phyloP scores from a whole-genome alignment of 352 stramenopile species.

The Phytopythium montanum region DNA sequence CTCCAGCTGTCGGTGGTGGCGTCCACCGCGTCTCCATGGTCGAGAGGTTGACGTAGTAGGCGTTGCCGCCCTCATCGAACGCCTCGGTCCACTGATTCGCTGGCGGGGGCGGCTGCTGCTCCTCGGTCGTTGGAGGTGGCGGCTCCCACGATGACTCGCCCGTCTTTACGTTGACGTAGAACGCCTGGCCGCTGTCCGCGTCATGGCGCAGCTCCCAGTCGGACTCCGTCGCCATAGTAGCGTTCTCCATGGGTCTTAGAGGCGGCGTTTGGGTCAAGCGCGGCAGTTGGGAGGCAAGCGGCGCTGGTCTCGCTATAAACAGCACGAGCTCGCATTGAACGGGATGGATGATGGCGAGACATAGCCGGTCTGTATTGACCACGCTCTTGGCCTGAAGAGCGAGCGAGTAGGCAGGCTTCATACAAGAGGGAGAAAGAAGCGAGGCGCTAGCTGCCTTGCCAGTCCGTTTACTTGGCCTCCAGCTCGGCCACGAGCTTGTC shows the following conservation, averaged over 20 bases:
- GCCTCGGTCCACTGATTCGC: conserved; percentile 33
- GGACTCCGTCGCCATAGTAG: background rate
- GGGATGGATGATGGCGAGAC: background rate
- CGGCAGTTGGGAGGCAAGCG: background rate
- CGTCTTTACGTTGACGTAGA: conserved; percentile 50
- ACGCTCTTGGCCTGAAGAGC: background rate
- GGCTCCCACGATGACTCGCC: conserved; percentile 53
- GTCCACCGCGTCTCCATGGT: conserved; percentile 58
- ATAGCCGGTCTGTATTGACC: conserved; percentile 4
- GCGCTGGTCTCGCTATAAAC: background rate
- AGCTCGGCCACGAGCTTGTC: conserved; percentile 57
- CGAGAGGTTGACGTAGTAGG: conserved; percentile 53
- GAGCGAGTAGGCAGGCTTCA: background rate
- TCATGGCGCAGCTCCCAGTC: conserved; percentile 50
- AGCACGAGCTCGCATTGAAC: background rate
- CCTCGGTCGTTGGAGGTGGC: background rate
- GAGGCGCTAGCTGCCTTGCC: background rate
- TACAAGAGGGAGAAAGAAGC: no score
- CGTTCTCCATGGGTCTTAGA: background rate
- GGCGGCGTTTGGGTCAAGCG: background rate
- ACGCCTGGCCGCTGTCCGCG: conserved; percentile 32
- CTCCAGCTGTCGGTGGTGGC: conserved; percentile 14
- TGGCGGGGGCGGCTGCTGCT: background rate
- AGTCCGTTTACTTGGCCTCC: conserved; percentile 48
- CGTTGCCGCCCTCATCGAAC: conserved; percentile 31